phyloP scores from a whole-genome alignment of 352 stramenopile species.

The Phytopythium vexans region DNA sequence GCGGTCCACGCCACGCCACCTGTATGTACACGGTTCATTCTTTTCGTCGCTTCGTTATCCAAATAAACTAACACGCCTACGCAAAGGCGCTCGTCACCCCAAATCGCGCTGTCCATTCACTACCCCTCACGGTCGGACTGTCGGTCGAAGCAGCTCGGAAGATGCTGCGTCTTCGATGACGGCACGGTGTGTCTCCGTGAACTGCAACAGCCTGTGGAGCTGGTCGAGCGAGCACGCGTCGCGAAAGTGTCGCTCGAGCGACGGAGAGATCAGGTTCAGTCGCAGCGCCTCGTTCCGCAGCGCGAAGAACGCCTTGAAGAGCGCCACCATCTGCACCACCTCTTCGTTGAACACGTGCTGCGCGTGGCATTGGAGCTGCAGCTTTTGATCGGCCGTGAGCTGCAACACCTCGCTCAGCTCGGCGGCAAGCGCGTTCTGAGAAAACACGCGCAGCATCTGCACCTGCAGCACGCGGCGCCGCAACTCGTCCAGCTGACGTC shows the following conservation, averaged over 20 bases:
- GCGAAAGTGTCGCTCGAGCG: constrained; percentile 65
- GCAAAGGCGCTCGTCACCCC: not conserved
- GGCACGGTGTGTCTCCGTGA: constrained; percentile 64
- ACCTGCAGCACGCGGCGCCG: constrained; percentile 58
- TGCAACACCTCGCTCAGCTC: constrained; percentile 50
- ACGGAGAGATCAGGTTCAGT: constrained; percentile 64
- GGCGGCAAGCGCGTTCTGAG: constrained; percentile 25
- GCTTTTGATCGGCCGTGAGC: constrained; percentile 50
- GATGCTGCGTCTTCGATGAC: constrained; percentile 37
- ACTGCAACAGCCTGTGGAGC: constrained; percentile 68
- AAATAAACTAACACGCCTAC: not conserved
- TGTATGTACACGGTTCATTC: no score
- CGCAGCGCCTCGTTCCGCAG: constrained; percentile 63
- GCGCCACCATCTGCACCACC: constrained; percentile 53
- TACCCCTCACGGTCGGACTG: constrained; percentile 3
- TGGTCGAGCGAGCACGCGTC: constrained; percentile 70
- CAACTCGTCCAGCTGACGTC: constrained; percentile 47
- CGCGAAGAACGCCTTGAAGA: constrained; percentile 81
- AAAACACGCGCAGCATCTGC: constrained; percentile 55
- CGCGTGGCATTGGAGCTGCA: constrained; percentile 62
- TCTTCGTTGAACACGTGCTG: constrained; percentile 62
- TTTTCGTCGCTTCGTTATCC: no score
- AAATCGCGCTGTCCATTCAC: not conserved
- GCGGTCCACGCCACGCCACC: no score
- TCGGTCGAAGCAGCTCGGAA: not conserved